phyloP scores from a whole-genome alignment of 2,329 filamentous ascomycete genomes.

The Mariannaea sp. region DNA sequence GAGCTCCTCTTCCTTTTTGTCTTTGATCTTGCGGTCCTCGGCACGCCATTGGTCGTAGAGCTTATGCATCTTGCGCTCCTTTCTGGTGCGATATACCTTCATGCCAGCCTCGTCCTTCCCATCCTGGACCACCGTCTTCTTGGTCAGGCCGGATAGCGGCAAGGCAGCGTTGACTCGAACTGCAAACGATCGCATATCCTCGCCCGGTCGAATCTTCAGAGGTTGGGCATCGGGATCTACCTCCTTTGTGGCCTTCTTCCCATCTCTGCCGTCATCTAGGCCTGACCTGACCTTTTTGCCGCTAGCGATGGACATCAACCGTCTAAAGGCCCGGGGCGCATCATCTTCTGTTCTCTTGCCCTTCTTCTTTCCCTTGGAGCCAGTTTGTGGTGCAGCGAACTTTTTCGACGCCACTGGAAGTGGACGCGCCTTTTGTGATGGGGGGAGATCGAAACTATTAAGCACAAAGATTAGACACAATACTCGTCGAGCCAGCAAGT shows the following conservation, averaged over 20 bases:
- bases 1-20: conserved; percentile 67
- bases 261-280: conserved; percentile 69
- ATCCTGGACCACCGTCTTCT: conserved; percentile 59
- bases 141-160: conserved; percentile 72
- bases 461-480: conserved; percentile 22
- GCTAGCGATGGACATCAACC: conserved; percentile 76
- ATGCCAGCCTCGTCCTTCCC: conserved; percentile 68
- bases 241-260: conserved; percentile 32
- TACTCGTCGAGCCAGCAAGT: not conserved
- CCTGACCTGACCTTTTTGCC: conserved; percentile 65
- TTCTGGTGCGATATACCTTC: conserved; percentile 75
- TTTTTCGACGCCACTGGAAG: conserved; percentile 51
- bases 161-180: conserved; percentile 83
- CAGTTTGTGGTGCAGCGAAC: conserved; percentile 36
- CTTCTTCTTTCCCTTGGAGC: conserved; percentile 49
- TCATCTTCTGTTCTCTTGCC: conserved; percentile 66
- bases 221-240: conserved; percentile 41
- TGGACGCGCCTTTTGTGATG: conserved; percentile 54
- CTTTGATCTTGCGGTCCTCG: conserved; percentile 66
- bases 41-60: conserved; percentile 78
- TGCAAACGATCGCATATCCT: conserved; percentile 80
- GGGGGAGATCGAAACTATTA: conserved; percentile 55
- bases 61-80: conserved; percentile 82
- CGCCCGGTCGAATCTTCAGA: conserved; percentile 80
- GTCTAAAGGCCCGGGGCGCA: conserved; percentile 84